Base-by-base conservation (phyloP, 2,329 filamentous ascomycete species). In the Catunica adiposa region DNA sequence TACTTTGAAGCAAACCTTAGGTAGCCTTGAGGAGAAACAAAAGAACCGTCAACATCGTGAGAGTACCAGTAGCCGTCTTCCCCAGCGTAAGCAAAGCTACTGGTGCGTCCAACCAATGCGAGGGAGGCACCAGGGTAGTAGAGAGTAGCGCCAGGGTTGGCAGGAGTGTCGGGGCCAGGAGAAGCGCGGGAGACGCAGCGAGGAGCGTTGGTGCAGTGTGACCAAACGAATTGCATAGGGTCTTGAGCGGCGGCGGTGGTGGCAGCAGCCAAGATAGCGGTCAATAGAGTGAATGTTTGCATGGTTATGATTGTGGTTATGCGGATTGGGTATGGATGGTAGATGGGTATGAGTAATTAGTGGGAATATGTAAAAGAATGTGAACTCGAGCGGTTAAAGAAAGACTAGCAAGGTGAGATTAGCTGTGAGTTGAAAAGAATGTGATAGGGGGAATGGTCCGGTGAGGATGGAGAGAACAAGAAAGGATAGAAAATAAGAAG, bases 61-160 rank as follows among this genome's bases (percentile, higher is more conserved):
- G 52, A 54, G 51, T 57, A 58, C 56, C 56, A 58, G 42, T 56
- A 56, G 25, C 51, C 51, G 17, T 56, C 15, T 26, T 51, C 54
- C n/a, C 22, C 44, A 26, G 25, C 29, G 48, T 56, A 51, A 17
- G 29, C 40, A 17, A 14, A 38, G 29, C 51, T 14, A n/a, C 26
- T 54, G 42, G 40, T 23, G 29, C n/a, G 20, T 20, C 11, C 11
- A 23, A 26, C 51, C 14, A 15, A 15, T 8, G 52, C 37, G 2
- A 54, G 37, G 20, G 23, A 22, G 15, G 38, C 23, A 20, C 25
- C 26, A 6, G 52, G 52, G 52, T 54, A 54, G 38, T 47, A 54
- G 17, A 46, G 23, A 17, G 46, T 31, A 17, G 20, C 40, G 4
- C 25, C 52, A 7, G 40, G 23, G 14, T 46, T 26, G 11, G 37